Percentiles rank a stretch among this genome's conserved stretches.
Evolutionary conservation across 192 early-diverging fungal species (phyloP).

Genomic region (Linnemannia exigua): DNA sequence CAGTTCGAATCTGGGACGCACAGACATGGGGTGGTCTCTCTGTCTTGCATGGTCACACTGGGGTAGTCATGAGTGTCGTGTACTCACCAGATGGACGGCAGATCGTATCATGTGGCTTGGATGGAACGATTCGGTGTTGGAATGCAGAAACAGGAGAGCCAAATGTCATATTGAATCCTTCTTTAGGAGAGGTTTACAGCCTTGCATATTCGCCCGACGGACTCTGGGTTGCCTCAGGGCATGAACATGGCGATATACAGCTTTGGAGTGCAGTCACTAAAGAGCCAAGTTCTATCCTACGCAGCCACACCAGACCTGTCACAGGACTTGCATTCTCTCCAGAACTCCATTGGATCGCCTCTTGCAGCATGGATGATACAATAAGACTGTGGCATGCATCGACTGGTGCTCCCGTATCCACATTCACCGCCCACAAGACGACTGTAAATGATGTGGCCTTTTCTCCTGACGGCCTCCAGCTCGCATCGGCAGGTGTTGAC

Average conservation of each 20-base stretch:
- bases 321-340: not conserved
- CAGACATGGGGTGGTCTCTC: not conserved
- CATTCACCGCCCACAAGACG: not conserved
- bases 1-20: not conserved
- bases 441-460: not conserved
- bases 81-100: not conserved
- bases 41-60: not conserved
- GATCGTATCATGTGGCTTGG: not conserved
- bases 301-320: not conserved
- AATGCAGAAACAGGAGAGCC: not conserved
- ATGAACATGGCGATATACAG: not conserved
- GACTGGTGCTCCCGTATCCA: not conserved
- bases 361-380: not conserved
- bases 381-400: not conserved
- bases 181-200: not conserved
- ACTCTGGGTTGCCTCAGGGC: not conserved
- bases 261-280: not conserved
- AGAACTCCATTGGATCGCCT: not conserved
- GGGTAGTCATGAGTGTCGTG: not conserved
- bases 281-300: not conserved
- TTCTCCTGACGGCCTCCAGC: not conserved
- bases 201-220: not conserved
- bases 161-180: not conserved
- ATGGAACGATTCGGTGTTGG: not conserved
- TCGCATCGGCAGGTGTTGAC: conserved; percentile 2